These are phyloP conservation scores for Vicia villosa DNA, from an alignment of 306 rosid genomes.

Conservation along the genomic window DNA sequence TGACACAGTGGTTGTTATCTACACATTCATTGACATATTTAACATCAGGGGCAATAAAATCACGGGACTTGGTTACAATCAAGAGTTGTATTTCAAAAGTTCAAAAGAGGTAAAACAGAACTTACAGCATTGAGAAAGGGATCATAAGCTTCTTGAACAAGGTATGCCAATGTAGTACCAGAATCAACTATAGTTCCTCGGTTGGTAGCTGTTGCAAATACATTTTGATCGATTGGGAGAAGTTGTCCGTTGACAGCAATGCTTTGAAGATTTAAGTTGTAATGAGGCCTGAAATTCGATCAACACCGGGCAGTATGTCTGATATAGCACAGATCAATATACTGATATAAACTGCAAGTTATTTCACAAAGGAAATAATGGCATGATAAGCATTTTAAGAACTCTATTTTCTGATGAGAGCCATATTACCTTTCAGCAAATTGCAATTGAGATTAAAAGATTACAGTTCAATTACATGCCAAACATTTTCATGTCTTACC, in stretches of 20 bases:
- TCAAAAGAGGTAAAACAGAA: conserved; percentile 30
- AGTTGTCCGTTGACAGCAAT: conserved; percentile 79
- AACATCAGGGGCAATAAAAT: conserved; percentile 30
- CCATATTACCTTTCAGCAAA: conserved; percentile 8
- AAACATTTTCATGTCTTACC: neutral
- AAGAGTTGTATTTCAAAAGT: conserved; percentile 7
- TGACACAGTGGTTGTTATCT: conserved; percentile 75
- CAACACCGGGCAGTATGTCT: neutral
- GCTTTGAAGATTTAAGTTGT: conserved; percentile 86
- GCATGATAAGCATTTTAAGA: conserved; percentile 16
- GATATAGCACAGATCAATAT: conserved; percentile 21
- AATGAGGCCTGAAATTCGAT: conserved; percentile 83
- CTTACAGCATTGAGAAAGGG: conserved; percentile 88
- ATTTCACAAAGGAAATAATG: conserved; percentile 17
- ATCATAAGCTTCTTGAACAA: conserved; percentile 87
- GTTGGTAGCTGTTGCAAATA: conserved; percentile 68
- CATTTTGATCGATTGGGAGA: conserved; percentile 74
- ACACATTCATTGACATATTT: conserved; percentile 37
- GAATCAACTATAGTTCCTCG: conserved; percentile 93
- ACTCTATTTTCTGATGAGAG: conserved; percentile 8
- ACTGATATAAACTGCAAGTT: conserved; percentile 28
- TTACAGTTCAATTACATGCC: neutral
- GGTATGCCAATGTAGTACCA: conserved; percentile 92
- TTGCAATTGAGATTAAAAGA: conserved; percentile 1
- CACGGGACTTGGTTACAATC: conserved; percentile 14